Conservation (phyloP, 192 early-diverging fungal genomes). For the Phlyctochytrium bullatum region DNA sequence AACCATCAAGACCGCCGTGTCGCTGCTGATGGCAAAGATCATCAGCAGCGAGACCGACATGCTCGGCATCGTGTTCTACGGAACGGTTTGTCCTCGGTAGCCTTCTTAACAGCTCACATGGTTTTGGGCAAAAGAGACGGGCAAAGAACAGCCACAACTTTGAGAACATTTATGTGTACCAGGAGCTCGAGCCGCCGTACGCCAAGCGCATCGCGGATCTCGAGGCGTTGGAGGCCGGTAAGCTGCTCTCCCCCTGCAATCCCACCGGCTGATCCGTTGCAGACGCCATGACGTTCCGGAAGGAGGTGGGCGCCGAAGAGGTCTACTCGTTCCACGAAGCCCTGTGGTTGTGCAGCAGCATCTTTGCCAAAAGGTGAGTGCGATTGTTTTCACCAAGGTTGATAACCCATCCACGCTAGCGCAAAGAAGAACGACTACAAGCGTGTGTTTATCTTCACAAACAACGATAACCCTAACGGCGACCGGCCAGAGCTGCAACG, state of each 20-base stretch:
- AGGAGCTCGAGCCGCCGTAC: conserved; percentile 61
- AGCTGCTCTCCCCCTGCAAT: neutral
- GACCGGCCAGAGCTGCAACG: conserved; percentile 43
- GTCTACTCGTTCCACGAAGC: conserved; percentile 60
- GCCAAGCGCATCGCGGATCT: conserved; percentile 59
- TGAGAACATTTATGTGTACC: conserved; percentile 58
- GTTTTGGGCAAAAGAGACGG: neutral
- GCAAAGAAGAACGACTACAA: conserved; percentile 51
- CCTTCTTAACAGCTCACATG: too few species aligned
- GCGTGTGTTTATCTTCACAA: conserved; percentile 72
- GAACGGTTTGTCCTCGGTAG: conserved; percentile 29
- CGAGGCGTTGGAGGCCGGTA: conserved; percentile 54
- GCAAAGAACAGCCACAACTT: conserved; percentile 53
- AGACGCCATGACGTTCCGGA: conserved; percentile 14
- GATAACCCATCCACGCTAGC: conserved; percentile 25
- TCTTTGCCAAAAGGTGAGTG: conserved; percentile 57
- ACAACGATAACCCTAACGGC: conserved; percentile 62
- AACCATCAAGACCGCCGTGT: conserved; percentile 23
- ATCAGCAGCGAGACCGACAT: conserved; percentile 27
- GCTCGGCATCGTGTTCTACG: conserved; percentile 37
- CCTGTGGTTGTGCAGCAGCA: conserved; percentile 58
- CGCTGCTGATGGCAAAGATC: conserved; percentile 32
- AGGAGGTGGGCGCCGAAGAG: conserved; percentile 43
- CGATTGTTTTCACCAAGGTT: neutral
- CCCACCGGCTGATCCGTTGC: neutral